Base-by-base conservation (phyloP, 176 grass and related monocot genomes). In the Avena eriantha region DNA sequence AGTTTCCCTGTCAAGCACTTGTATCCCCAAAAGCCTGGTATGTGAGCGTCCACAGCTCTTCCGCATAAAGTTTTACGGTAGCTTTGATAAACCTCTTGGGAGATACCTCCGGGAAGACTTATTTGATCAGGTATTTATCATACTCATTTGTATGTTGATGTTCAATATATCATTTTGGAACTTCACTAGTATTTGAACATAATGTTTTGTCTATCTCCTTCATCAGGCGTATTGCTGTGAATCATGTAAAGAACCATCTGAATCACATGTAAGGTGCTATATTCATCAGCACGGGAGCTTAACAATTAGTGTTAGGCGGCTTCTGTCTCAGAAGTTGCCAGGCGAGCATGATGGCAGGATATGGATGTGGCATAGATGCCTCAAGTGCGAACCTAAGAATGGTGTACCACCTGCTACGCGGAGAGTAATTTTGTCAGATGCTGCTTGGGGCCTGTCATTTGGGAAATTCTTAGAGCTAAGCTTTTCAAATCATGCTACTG, bases 351-450 rank as follows among this genome's bases (percentile, higher is more conserved):
- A 96, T 82, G 89, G 94, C 48, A 96, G 87, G 85, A 96, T 98
- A 88, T 98, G 97, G 97, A 98, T 98, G 97, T 98, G 97, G 97
- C 97, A 98, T 46, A 85, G 97, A 85, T 98, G 97, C 82, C 84
- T 98, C 45, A 98, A 91, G 80, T 98, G 97, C 3, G 83, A 96
- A 85, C 85, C 81, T 72, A 85, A 96, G 88, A 86, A 94, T 82
- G 92, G 94, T 84, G 81, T 91, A 31, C 97, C 93, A 79, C 97
- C 94, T 80, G 89, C 90, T 48, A 94, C 90, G 35, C 89, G 58
- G 65, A 94, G 97, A 80, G 91, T 96, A 65, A 67, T 93, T 60
- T 94, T 98, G 97, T 98, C 97, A 78, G 92, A 93, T 90, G 90
- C 97, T 58, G 97, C 97, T 47, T 94, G 94, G 97, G 88, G 94